Evolutionary conservation across 352 stramenopile species (phyloP), one percentile per base, ranked within the genome.

Genomic region (Phytophthora tubulina): DNA sequence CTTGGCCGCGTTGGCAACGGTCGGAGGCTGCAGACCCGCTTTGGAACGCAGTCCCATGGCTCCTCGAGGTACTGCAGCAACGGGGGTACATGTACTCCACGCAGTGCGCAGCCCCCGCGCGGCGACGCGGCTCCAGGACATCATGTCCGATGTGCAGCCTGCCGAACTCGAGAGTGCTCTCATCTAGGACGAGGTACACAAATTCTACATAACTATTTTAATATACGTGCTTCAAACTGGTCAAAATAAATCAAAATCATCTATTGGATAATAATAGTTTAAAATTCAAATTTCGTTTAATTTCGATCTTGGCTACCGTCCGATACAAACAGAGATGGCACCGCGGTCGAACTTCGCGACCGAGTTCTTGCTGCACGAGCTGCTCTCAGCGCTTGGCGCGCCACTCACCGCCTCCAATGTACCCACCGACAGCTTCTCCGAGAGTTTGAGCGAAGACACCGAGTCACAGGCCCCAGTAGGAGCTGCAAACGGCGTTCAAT

Each of bases 291-390:
- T 38, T 50, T 38, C 36, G 15, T 36, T 44, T 60, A 32, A 21
- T 44, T 27, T 27, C 21, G 21, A 27, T 27, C 21, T 27, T 27
- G 21, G 21, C 21, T 27, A 14, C 30, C 17, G 31, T 17, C n/a
- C 42, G 31, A 50, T 39, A 21, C 44, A 49, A 17, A 39, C 21
- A 63, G 55, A 45, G 11, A 73, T 73, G 55, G 30, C 55, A n/a
- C 21, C 51, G 44, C 50, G 85, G 57, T 55, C 72, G 14, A 73
- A 71, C 54, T 71, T 78, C 33, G 48, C 75, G 42, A 84, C 68
- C 46, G 79, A 82, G 11, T 93, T 91, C 67, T 44, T 91, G 45
- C 71, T 89, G 46, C 79, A 70, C 15, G 86, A 92, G 73, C 52
- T 89, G 65, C 81, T 88, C 53, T 62, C 70, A 57, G 78, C 87